Percentiles rank a stretch among this genome's conserved stretches.
Conservation (phyloP, 306 rosid genomes). For the Sindora glabra region DNA sequence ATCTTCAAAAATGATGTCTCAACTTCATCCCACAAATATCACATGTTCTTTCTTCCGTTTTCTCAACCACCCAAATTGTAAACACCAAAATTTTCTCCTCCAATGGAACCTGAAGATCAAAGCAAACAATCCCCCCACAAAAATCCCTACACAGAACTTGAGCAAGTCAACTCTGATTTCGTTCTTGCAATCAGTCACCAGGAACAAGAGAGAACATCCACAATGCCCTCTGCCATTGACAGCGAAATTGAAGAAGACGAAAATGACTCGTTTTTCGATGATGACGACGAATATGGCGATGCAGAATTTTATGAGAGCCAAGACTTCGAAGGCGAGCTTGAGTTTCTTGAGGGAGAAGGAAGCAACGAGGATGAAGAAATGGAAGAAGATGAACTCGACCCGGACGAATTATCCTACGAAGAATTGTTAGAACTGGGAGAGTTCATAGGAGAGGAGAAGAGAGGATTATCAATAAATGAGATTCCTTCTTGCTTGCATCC, state of each 20-base stretch:
- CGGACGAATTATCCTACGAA: constrained; percentile 72
- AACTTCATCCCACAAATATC: constrained; percentile 23
- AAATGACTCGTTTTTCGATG: constrained; percentile 5
- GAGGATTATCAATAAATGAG: constrained; percentile 53
- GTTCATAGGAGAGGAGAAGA: constrained; percentile 65
- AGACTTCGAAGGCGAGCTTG: constrained; percentile 27
- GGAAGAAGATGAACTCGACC: constrained; percentile 49
- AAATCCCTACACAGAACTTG: constrained; percentile 41
- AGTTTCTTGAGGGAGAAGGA: constrained; percentile 33
- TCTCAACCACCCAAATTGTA: constrained; percentile 3
- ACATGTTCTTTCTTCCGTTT: constrained; percentile 7
- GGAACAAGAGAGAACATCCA: constrained; percentile 42
- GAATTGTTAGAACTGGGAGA: constrained; percentile 72
- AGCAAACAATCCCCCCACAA: constrained; percentile 42
- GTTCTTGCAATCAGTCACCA: constrained; percentile 49
- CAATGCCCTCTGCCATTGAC: constrained; percentile 41
- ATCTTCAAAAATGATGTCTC: constrained; percentile 11
- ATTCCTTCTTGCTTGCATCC: constrained; percentile 48
- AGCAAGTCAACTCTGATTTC: constrained; percentile 49
- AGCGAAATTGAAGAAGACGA: constrained; percentile 35
- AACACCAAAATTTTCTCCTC: neutral
- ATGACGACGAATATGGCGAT: constrained; percentile 11
- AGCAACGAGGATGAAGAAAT: constrained; percentile 30
- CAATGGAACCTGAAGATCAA: constrained; percentile 49
- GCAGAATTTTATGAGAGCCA: constrained; percentile 27